Base-by-base conservation (phyloP, 768 basidiomycete species). In the Suillus tomentosus region DNA sequence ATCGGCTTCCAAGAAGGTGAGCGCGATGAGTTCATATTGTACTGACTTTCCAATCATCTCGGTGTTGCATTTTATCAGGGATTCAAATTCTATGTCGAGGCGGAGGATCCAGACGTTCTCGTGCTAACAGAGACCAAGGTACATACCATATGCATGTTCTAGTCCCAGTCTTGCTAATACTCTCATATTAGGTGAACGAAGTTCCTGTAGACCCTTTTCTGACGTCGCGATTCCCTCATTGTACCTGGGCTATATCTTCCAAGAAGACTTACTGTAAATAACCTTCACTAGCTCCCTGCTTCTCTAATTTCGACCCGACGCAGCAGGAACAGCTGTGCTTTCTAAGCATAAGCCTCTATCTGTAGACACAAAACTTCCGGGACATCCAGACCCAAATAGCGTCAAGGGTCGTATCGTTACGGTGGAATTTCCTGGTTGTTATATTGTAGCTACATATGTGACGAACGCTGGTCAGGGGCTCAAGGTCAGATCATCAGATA, bases 41-140 rank as follows among this genome's bases (percentile, higher is more conserved):
- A 45, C 14, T 42, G 27, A 36, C 27, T 42, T 62, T 17, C 37
- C 22, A 27, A 39, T 47, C 19, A 45, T 19, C 24, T 61, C 2
- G 5, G 1, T 24, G 14, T 43, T 13, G 11, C 11, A 34, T 42
- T n/a, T 42, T 0, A n/a, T 10, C 66, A 91, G 88, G 94, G 94
- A 0, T 94, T 96, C 78, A 88, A 87, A 69, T 72, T 79, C 70
- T 96, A 96, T 71, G 80, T 95, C 39, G 88, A 92, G 67, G 92
- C 92, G 2, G 94, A 96, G 69, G 88, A 95, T 71, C 86, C 94
- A 0, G 94, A 96, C 71, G 80, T 96, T 34, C 79, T 95, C 27
- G 83, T 95, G 17, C 78, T 96, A 50, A 93, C 91, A 0, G 94
- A 96, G 78, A 95, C 93, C 11, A 96, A 95, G 82, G 92, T 86